Conservation (phyloP, 768 basidiomycete species). For the Podaxis pistillaris region DNA sequence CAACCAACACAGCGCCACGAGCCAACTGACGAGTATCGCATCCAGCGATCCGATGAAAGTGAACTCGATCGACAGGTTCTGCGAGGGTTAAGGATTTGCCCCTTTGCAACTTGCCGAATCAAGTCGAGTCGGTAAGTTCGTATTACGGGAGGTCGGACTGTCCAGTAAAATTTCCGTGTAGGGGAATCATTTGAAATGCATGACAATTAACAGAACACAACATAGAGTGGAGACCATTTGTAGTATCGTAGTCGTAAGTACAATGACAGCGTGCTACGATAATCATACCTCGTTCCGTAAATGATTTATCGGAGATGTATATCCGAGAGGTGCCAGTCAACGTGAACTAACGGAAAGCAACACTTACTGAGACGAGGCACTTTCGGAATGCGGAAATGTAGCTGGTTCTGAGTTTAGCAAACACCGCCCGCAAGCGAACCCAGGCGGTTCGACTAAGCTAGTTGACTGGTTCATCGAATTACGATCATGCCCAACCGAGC, state of each 20-base stretch:
- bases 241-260: not conserved
- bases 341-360: not conserved
- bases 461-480: not conserved
- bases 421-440: not conserved
- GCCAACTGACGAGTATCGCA: not conserved
- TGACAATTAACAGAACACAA: not conserved
- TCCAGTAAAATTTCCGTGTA: not conserved
- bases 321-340: not conserved
- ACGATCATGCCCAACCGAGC: not conserved
- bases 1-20: too few species aligned
- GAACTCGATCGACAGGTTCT: not conserved
- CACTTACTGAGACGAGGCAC: not conserved
- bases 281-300: not conserved
- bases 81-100: not conserved
- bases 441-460: not conserved
- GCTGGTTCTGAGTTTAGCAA: not conserved
- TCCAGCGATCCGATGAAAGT: not conserved
- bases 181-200: not conserved
- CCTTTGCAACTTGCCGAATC: not conserved
- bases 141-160: not conserved
- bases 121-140: not conserved
- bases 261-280: not conserved
- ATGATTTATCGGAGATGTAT: not conserved
- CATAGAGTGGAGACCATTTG: not conserved
- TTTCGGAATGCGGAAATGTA: not conserved